Percentiles rank a stretch among this genome's conserved stretches.
phyloP scores from a whole-genome alignment of 2,329 filamentous ascomycete species.

The Geosmithia morbida region DNA sequence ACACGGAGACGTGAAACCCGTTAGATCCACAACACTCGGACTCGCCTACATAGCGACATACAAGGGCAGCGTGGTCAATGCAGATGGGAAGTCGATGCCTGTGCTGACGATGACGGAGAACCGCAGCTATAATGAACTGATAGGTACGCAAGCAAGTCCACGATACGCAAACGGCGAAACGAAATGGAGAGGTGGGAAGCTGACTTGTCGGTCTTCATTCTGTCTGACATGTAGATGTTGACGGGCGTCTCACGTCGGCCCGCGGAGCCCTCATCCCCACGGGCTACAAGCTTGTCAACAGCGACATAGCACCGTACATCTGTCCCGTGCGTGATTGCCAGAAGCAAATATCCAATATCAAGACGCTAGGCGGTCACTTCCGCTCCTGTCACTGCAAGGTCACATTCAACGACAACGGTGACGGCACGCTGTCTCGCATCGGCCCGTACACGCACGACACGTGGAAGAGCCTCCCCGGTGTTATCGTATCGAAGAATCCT shows the following conservation, averaged over 20 bases:
- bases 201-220: no score
- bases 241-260: neutral
- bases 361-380: slow-evolving; percentile 5
- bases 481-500: slow-evolving; percentile 11
- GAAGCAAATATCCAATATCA: slow-evolving; percentile 4
- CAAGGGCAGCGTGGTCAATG: neutral
- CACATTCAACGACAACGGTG: slow-evolving; percentile 16
- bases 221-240: neutral
- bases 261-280: slow-evolving; percentile 5
- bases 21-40: neutral
- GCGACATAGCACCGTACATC: slow-evolving; percentile 7
- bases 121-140: neutral
- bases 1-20: no score
- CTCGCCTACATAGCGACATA: neutral
- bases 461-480: slow-evolving; percentile 1
- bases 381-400: slow-evolving; percentile 4
- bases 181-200: neutral
- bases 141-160: neutral
- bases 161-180: no score
- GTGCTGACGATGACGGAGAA: neutral
- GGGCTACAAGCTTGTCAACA: slow-evolving; percentile 7
- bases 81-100: neutral
- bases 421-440: slow-evolving; percentile 15
- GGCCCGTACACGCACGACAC: slow-evolving; percentile 2
- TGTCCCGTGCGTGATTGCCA: slow-evolving; percentile 15